A percentile compares a stretch with the other conserved stretches of the same genome.
phyloP scores from a whole-genome alignment of 2,329 filamentous ascomycete genomes.

The Botrytis medusae region DNA sequence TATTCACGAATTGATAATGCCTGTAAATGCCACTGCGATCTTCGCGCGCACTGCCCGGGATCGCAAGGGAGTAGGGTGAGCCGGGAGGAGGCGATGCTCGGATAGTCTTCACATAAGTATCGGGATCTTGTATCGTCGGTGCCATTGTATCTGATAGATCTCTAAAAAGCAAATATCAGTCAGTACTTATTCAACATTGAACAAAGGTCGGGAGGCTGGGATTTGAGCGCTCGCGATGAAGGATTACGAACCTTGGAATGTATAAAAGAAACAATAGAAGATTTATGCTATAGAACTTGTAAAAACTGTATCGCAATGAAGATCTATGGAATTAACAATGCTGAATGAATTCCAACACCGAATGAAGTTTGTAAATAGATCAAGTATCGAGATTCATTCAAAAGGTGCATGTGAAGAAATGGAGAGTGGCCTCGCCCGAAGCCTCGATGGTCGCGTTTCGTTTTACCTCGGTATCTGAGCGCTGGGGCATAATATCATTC shows the following conservation, averaged over 20 bases:
- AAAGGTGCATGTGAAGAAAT: constrained; percentile 11
- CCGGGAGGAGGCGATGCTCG: constrained; percentile 36
- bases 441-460: constrained; percentile 17
- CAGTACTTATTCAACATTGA: neutral
- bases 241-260: constrained; percentile 11
- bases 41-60: constrained; percentile 72
- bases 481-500: neutral
- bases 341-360: neutral
- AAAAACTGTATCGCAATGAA: neutral
- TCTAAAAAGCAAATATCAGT: neutral
- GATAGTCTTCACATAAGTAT: constrained; percentile 31
- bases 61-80: constrained; percentile 69
- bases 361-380: constrained; percentile 10
- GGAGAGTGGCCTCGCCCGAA: constrained; percentile 5
- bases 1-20: constrained; percentile 75
- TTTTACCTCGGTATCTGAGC: constrained; percentile 21
- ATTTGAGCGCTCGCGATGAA: neutral
- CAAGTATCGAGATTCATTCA: neutral
- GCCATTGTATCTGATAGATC: constrained; percentile 29
- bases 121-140: constrained; percentile 31
- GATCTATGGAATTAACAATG: neutral
- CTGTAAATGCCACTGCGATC: constrained; percentile 78
- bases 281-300: neutral
- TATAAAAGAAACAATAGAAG: neutral
- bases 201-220: neutral